These are phyloP conservation scores for Epithemia pelagica DNA, from an alignment of 108 stramenopile genomes.

Conservation along the genomic window DNA sequence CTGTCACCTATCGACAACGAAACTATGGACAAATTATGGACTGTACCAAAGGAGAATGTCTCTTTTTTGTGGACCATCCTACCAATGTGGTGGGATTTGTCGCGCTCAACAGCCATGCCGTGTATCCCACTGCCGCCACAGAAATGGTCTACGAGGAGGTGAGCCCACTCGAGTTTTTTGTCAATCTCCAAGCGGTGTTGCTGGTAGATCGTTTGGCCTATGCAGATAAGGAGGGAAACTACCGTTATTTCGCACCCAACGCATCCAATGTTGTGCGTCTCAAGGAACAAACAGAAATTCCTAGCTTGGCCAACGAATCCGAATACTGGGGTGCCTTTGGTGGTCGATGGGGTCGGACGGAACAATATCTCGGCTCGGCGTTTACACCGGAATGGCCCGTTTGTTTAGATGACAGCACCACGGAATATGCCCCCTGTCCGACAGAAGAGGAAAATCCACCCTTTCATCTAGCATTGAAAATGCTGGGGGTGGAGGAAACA, in stretches of 20 bases:
- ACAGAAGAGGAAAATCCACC: no score
- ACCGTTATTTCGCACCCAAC: not conserved
- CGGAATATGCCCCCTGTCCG: no score
- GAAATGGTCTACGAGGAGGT: slow-evolving; percentile 4
- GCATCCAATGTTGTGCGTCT: not conserved
- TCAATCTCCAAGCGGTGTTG: not conserved
- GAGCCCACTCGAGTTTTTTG: not conserved
- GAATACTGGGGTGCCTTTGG: not conserved
- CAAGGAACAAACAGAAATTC: not conserved
- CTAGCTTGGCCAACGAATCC: no score
- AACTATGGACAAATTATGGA: not conserved
- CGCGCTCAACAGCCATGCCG: slow-evolving; percentile 4
- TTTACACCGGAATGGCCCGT: no score
- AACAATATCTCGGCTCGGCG: no score
- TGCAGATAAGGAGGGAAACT: not conserved
- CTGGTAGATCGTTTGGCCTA: not conserved
- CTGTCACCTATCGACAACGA: no score
- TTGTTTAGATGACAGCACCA: no score
- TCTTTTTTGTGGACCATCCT: not conserved
- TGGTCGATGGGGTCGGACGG: not conserved
- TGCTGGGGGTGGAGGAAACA: no score
- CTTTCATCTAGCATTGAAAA: no score
- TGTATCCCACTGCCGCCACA: not conserved
- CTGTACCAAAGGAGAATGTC: not conserved
- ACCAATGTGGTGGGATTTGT: slow-evolving; percentile 6